Evolutionary conservation across 306 rosid genomes (phyloP), one percentile per base, ranked within the genome.

Genomic region (Dryas drummondii): DNA sequence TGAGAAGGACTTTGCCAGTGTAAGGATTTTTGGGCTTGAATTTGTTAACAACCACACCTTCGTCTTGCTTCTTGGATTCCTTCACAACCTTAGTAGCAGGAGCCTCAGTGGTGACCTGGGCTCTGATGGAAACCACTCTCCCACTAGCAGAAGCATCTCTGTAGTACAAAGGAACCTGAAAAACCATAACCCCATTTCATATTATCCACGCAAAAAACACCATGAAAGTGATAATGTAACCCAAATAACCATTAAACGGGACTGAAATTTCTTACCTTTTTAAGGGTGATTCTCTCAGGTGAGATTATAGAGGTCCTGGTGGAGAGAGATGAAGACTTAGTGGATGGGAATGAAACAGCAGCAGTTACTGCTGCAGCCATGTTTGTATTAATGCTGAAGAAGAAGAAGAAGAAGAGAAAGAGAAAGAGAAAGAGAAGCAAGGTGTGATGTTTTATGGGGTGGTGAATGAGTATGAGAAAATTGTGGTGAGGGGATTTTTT

Each of bases 341-440:
- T 72, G n/a, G 96, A 84, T 9, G 98, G 96, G 60, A 94, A 86
- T 26, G 97, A 91, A 66, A 88, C 91, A 27, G 97, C 87, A 65
- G 97, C 93, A 70, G 98, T 88, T 0, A 91, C 93, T 1, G 94
- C 97, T 74, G 97, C 78, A 78, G 97, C 96, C 98, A 94, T 94
- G 87, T 74, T 19, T 51, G 63, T 77, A 65, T 58, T 27, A 63
- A 41, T 63, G 50, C 68, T 41, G 48, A n/a, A 12, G 66, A 53
- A n/a, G 59, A 40, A 45, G 78, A 73, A 66, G 61, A 45, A 68
- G 40, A 32, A 11, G 69, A 44, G 74, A 54, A 11, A 62, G 56
- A 65, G 44, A 71, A 56, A 48, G 72, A 63, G 46, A 52, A 72
- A 19, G 9, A 19, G 77, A 10, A 59, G 48, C 49, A 73, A 59